Conservation (phyloP, 306 rosid species). For the Vigna hirtella region DNA sequence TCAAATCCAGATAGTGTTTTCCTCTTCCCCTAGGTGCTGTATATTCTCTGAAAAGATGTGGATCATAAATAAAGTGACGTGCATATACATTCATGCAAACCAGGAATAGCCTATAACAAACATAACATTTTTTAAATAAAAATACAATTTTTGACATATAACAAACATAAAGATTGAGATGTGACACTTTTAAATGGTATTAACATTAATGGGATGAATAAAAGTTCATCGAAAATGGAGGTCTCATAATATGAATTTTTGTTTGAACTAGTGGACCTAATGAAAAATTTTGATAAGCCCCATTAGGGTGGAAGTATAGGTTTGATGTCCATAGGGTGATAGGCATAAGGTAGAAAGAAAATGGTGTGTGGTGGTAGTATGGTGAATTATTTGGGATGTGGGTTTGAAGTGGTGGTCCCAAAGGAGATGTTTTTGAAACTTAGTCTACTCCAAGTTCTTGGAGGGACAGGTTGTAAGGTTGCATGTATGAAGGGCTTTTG, state of each 20-base stretch:
- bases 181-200: too few species aligned
- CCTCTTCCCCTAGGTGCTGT: slow-evolving; percentile 50
- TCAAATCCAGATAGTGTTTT: slow-evolving; percentile 53
- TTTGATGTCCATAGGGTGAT: slow-evolving; percentile 22
- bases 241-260: too few species aligned
- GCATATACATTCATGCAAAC: slow-evolving; percentile 43
- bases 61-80: slow-evolving; percentile 40
- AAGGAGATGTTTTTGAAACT: slow-evolving; percentile 30
- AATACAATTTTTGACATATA: too few species aligned
- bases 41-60: slow-evolving; percentile 55
- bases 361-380: slow-evolving; percentile 7
- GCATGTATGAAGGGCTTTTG: slow-evolving; percentile 34
- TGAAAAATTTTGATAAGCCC: slow-evolving; percentile 1
- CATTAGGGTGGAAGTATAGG: slow-evolving; percentile 20
- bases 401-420: slow-evolving; percentile 36
- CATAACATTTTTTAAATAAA: too few species aligned
- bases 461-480: slow-evolving; percentile 24
- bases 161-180: too few species aligned
- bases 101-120: slow-evolving; percentile 1
- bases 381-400: slow-evolving; percentile 38
- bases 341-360: slow-evolving; percentile 7
- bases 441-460: slow-evolving; percentile 37
- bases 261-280: too few species aligned
- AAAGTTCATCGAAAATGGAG: too few species aligned
- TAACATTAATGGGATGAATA: too few species aligned